Percentiles rank a stretch among this genome's conserved stretches.
These are phyloP conservation scores for Parathielavia hyrcaniae DNA, from an alignment of 495 filamentous ascomycete genomes.

Conservation along the genomic window DNA sequence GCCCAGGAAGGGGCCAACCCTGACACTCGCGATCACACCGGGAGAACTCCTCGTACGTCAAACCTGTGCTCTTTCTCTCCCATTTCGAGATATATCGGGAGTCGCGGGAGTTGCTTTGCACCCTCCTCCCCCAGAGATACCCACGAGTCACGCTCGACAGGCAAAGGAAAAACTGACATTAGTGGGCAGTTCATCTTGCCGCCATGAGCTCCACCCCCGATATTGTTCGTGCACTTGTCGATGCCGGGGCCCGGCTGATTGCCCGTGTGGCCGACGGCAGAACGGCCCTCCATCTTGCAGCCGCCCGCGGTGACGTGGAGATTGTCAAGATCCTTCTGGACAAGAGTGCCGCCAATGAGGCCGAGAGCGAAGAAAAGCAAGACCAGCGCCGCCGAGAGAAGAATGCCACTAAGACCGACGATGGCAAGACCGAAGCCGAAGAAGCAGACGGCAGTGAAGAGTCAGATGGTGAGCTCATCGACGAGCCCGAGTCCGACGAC, in stretches of 20 bases:
- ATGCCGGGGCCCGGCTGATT: constrained; percentile 63
- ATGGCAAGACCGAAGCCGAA: constrained; percentile 6
- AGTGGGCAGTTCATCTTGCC: no score
- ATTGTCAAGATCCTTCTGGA: constrained; percentile 64
- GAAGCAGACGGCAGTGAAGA: constrained; percentile 27
- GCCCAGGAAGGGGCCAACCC: constrained; percentile 53
- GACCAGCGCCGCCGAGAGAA: constrained; percentile 42
- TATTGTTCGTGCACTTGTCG: constrained; percentile 64
- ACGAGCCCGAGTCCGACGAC: constrained; percentile 39
- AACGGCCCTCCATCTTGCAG: constrained; percentile 73
- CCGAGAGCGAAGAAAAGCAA: constrained; percentile 53
- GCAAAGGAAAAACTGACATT: no score
- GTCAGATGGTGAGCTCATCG: constrained; percentile 36
- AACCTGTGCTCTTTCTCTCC: no score
- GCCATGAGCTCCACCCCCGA: constrained; percentile 58
- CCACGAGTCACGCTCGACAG: no score
- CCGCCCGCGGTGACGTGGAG: constrained; percentile 56
- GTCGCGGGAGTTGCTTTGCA: no score
- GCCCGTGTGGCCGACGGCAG: constrained; percentile 68
- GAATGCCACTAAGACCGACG: constrained; percentile 14
- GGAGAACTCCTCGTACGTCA: constrained; percentile 68
- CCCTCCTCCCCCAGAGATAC: no score
- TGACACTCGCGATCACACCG: constrained; percentile 68
- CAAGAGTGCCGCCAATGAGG: constrained; percentile 65
- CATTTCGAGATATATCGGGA: no score